These are phyloP conservation scores for Urostyla sp. DNA, from an alignment of 73 alveolate species.

Conservation along the genomic window DNA sequence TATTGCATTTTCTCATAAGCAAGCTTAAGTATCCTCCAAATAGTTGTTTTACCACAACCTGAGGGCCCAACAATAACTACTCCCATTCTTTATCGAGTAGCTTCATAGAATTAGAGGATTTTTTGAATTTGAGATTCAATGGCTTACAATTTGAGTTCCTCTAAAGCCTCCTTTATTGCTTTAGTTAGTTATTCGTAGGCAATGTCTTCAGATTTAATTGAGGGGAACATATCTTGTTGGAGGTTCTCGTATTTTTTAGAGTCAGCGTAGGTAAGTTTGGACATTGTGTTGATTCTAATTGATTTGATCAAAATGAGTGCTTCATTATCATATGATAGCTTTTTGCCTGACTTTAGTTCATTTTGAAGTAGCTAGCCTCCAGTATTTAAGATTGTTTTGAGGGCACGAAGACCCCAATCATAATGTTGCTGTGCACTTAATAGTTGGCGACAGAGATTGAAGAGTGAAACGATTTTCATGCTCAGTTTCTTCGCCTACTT, in stretches of 20 bases:
- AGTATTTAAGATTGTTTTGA: conserved; percentile 98
- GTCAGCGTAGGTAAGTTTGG: conserved; percentile 99
- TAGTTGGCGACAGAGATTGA: conserved; percentile 96
- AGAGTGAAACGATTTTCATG: conserved; percentile 95
- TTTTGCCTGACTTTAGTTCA: conserved; percentile 88
- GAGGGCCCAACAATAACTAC: conserved; percentile 99
- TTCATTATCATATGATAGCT: conserved; percentile 82
- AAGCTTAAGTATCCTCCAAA: conserved; percentile 97
- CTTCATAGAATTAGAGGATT: conserved; percentile 99
- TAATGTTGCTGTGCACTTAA: conserved; percentile 98
- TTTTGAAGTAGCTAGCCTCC: conserved; percentile 98
- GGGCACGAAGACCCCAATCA: conserved; percentile 99
- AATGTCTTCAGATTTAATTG: conserved; percentile 95
- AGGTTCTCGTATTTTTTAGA: conserved; percentile 92
- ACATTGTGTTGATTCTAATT: conserved; percentile 98
- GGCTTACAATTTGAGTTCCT: conserved; percentile 89
- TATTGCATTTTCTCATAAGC: conserved; percentile 97
- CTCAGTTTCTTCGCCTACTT: conserved; percentile 93
- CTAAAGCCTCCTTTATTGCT: conserved; percentile 94
- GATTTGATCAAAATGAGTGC: conserved; percentile 92
- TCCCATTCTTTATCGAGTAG: conserved; percentile 99
- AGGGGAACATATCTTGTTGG: conserved; percentile 95
- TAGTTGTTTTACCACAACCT: conserved; percentile 99
- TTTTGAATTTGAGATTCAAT: conserved; percentile 96
- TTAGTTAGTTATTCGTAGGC: conserved; percentile 96